A percentile compares a stretch with the other conserved stretches of the same genome.
Conservation (phyloP, 2,329 filamentous ascomycete genomes). For the Diaporthe eres region DNA sequence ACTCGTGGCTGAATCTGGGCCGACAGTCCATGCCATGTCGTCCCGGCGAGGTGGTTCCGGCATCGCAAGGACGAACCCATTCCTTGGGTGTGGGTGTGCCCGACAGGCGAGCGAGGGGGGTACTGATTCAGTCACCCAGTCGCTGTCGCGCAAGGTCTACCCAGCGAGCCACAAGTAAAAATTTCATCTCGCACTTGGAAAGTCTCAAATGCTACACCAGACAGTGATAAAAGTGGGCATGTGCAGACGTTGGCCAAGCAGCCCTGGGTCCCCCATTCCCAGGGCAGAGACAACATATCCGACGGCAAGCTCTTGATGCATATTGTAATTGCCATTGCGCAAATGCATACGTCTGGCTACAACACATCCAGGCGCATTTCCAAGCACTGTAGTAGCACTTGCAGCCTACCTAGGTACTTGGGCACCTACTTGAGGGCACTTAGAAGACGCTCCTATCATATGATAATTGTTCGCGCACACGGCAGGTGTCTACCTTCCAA, state of each 20-base stretch:
- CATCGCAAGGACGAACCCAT: slow-evolving; percentile 28
- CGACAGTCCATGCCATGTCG: background rate
- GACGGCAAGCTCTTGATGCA: background rate
- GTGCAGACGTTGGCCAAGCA: background rate
- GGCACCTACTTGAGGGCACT: no score
- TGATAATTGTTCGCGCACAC: no score
- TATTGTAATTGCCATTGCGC: background rate
- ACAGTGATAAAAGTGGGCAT: background rate
- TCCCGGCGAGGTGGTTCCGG: slow-evolving; percentile 28
- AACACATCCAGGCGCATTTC: background rate
- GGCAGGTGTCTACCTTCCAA: no score
- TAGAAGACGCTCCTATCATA: no score
- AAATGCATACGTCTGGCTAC: background rate
- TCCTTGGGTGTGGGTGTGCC: slow-evolving; percentile 20
- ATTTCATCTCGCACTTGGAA: slow-evolving; percentile 8
- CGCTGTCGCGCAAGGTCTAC: slow-evolving; percentile 15
- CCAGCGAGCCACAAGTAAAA: slow-evolving; percentile 20
- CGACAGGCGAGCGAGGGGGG: slow-evolving; percentile 11
- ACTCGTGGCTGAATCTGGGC: background rate
- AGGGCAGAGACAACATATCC: background rate
- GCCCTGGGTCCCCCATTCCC: background rate
- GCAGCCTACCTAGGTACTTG: no score
- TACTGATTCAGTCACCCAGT: slow-evolving; percentile 29
- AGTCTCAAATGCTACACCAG: slow-evolving; percentile 9
- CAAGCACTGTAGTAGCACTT: no score